Evolutionary conservation across 345 rosid genomes (phyloP).

Genomic region (Lepidium aucheri): DNA sequence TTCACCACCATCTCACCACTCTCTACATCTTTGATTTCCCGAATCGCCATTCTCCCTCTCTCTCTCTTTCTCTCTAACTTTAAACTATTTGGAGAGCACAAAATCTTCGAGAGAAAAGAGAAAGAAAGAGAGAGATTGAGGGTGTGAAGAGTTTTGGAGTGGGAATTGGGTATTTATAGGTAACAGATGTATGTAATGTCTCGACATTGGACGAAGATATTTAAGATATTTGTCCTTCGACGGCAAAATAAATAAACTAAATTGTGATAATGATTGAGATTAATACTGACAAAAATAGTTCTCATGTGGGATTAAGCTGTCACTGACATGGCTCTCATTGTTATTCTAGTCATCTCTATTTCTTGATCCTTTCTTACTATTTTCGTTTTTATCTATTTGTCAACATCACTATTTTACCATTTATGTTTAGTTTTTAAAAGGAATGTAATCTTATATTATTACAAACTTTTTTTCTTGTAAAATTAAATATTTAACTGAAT

Average conservation of each 20-base stretch:
- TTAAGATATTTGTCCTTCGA: constrained; percentile 27
- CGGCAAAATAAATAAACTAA: constrained; percentile 5
- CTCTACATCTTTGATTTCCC: constrained; percentile 39
- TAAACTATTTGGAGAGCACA: neutral
- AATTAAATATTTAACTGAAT: neutral
- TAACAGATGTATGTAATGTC: neutral
- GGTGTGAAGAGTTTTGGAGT: constrained; percentile 3
- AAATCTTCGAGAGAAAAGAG: neutral
- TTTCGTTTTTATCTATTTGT: neutral
- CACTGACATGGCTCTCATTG: constrained; percentile 12
- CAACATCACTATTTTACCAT: neutral
- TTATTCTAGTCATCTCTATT: neutral
- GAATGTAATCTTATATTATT: neutral
- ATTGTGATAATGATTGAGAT: constrained; percentile 2
- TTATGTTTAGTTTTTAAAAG: neutral
- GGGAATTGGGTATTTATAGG: constrained; percentile 20
- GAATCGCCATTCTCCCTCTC: constrained; percentile 33
- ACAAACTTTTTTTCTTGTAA: neutral
- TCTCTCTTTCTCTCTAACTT: neutral
- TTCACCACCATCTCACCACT: constrained; percentile 31
- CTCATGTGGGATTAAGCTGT: constrained; percentile 27
- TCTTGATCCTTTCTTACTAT: neutral
- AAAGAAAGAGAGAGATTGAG: constrained; percentile 9
- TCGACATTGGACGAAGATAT: constrained; percentile 19
- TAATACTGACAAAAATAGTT: constrained; percentile 1